Conservation (phyloP, 2,329 filamentous ascomycete genomes). For the Sphaceloma murrayae region DNA sequence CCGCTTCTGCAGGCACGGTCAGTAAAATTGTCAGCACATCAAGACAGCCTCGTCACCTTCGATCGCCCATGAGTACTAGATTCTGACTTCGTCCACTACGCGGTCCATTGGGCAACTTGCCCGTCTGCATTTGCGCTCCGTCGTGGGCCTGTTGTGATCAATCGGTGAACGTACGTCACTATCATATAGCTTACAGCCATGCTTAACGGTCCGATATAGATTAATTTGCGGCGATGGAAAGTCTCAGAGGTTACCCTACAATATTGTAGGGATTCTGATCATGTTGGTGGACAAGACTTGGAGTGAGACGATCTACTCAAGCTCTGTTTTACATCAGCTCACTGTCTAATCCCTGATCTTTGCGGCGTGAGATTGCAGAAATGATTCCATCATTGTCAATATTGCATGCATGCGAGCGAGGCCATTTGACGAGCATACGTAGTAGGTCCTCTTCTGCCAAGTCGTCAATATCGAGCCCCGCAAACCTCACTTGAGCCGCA, state of each 20-base stretch:
- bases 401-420: too few species aligned
- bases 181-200: too few species aligned
- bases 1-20: constrained; percentile 59
- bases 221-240: too few species aligned
- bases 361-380: too few species aligned
- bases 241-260: too few species aligned
- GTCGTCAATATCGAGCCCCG: constrained; percentile 4
- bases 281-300: neutral
- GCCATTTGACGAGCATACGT: too few species aligned
- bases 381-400: too few species aligned
- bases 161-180: neutral
- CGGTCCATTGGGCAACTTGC: constrained; percentile 39
- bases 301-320: too few species aligned
- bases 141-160: neutral
- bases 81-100: constrained; percentile 62
- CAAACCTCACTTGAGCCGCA: neutral
- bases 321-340: too few species aligned
- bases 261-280: neutral
- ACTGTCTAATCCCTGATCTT: too few species aligned
- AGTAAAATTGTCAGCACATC: constrained; percentile 16
- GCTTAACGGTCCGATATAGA: too few species aligned
- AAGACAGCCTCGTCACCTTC: constrained; percentile 55
- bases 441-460: neutral
- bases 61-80: constrained; percentile 86
- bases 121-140: constrained; percentile 27